Percentiles rank a stretch among this genome's conserved stretches.
phyloP scores from a whole-genome alignment of 2,329 filamentous ascomycete genomes.

The Nemania sp. region DNA sequence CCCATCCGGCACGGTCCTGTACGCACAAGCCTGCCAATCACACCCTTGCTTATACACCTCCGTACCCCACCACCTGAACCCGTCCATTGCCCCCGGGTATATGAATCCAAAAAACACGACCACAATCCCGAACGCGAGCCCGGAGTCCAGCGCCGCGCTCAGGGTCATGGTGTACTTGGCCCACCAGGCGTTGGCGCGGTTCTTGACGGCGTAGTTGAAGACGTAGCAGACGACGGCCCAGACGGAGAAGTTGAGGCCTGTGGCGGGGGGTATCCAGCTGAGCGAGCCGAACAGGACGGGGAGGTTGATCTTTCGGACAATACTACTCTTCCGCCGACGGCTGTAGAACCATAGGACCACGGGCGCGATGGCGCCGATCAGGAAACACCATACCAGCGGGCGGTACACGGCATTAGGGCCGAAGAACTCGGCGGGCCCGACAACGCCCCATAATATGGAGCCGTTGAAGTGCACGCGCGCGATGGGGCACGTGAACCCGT shows the following conservation, averaged over 20 bases:
- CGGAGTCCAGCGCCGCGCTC: constrained; percentile 80
- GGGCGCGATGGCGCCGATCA: constrained; percentile 74
- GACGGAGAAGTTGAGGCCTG: constrained; percentile 83
- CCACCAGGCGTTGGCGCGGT: constrained; percentile 77
- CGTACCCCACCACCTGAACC: constrained; percentile 86
- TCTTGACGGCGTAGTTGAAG: constrained; percentile 78
- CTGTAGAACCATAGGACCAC: constrained; percentile 74
- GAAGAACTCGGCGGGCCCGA: constrained; percentile 82
- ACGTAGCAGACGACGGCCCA: constrained; percentile 84
- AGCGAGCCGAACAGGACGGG: constrained; percentile 83
- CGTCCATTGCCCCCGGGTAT: constrained; percentile 74
- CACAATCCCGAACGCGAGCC: constrained; percentile 79
- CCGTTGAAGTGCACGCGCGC: constrained; percentile 90
- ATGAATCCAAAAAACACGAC: constrained; percentile 85
- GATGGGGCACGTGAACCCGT: constrained; percentile 85
- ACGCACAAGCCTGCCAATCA: constrained; percentile 81
- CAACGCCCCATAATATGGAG: constrained; percentile 86
- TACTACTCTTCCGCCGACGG: constrained; percentile 59
- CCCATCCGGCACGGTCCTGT: constrained; percentile 64
- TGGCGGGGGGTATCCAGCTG: constrained; percentile 84
- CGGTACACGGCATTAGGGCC: constrained; percentile 75
- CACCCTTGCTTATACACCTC: constrained; percentile 83
- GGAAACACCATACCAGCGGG: constrained; percentile 78
- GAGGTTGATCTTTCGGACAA: constrained; percentile 77
- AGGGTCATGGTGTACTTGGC: constrained; percentile 90